These are phyloP conservation scores for Populus simonii DNA, from an alignment of 345 rosid species.

Conservation along the genomic window DNA sequence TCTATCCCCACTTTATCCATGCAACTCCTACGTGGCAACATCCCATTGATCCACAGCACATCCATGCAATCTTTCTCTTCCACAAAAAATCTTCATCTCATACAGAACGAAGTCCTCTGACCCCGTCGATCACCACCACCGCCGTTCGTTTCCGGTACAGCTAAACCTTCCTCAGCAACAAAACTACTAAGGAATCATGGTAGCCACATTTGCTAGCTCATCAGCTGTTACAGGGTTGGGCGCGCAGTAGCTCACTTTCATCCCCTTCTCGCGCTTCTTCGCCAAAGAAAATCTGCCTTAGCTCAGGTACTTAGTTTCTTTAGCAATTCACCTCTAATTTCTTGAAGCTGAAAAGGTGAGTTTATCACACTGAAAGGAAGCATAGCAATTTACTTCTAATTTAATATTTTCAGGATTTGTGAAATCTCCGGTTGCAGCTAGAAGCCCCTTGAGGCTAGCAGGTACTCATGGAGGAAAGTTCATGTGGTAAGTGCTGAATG, in stretches of 20 bases:
- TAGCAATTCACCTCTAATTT: not conserved
- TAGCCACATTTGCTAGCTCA: slow-evolving; percentile 56
- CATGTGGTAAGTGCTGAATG: slow-evolving; percentile 46
- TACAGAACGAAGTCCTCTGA: not conserved
- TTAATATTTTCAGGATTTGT: slow-evolving; percentile 44
- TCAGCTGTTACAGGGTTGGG: slow-evolving; percentile 65
- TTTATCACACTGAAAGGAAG: not conserved
- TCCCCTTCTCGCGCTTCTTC: slow-evolving; percentile 18
- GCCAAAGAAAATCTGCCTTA: slow-evolving; percentile 29
- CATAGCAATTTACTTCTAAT: too few relatives aligned
- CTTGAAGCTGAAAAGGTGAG: not conserved
- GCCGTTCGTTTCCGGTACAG: not conserved
- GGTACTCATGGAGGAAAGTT: slow-evolving; percentile 56
- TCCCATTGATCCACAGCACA: slow-evolving; percentile 43
- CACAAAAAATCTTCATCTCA: slow-evolving; percentile 42
- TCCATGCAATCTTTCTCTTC: slow-evolving; percentile 47
- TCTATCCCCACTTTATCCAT: slow-evolving; percentile 54
- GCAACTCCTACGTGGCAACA: slow-evolving; percentile 47
- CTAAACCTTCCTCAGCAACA: not conserved
- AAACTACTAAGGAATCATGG: slow-evolving; percentile 35
- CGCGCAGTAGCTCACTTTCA: slow-evolving; percentile 43
- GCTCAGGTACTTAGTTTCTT: slow-evolving; percentile 44
- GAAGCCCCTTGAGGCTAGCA: slow-evolving; percentile 51
- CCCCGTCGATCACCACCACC: not conserved
- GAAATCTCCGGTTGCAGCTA: slow-evolving; percentile 47